Base-by-base conservation (phyloP, 2,329 filamentous ascomycete genomes). In the Claviceps digitariae region DNA sequence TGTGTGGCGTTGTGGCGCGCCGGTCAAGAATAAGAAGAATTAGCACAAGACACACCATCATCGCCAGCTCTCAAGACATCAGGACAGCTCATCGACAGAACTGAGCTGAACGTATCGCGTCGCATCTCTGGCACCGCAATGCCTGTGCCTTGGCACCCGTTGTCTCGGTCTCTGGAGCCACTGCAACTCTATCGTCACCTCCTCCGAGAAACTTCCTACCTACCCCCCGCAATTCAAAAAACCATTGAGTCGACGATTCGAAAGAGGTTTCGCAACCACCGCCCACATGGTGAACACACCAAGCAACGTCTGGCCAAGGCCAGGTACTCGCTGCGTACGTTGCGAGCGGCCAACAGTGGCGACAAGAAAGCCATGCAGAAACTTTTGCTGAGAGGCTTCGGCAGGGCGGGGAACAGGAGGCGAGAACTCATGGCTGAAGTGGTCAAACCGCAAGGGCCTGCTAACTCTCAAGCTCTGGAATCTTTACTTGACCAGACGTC, bases 131-230 rank as follows among this genome's bases (percentile, higher is more conserved):
- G n/a, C n/a, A n/a, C 23, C 21, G 50, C 23, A 44, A 68, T 68
- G 66, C 65, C 66, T 52, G 56, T 55, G 13, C 65, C 66, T 9
- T 52, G 60, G 27, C 55, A 59, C 29, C 53, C 57, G 6, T 56
- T 66, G 2, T 62, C 65, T 36, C 15, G 52, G 7, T 56, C 55
- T 40, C 61, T 66, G 17, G 54, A 60, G 10, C 59, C 63, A 38
- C 55, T 63, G n/a, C 61, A 66, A 58, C 64, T 81, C 48, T 84
- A 81, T 63, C 74, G 81, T 53, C 73, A 78, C 54, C 67, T 84
- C 23, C 75, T 84, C 38, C 78, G 81, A 55, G 79, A 83, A 67
- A 69, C 73, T 41, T 74, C 76, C 29, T 84, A 84, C 61, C 74
- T 84, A 2, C 79, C 79, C 1, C 70, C 70, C 2, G 64, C 74